Base-by-base conservation (phyloP, 2,329 filamentous ascomycete species). In the Aureobasidium mangrovei region DNA sequence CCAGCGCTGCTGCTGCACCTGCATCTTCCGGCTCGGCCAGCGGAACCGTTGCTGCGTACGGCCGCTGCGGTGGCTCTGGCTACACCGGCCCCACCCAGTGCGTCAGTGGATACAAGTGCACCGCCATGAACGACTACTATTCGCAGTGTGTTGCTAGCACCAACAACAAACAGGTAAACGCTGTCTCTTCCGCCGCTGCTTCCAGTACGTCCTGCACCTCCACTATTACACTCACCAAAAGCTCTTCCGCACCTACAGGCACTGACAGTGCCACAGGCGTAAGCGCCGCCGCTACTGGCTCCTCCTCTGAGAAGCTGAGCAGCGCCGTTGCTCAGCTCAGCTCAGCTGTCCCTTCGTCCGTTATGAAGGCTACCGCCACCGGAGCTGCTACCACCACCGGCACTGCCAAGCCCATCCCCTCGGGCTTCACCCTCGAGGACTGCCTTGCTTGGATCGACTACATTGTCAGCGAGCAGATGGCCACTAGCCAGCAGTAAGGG, bases 31-130 rank as follows among this genome's bases (percentile, higher is more conserved):
- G 49, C 32, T 33, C 42, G 4, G 42, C 54, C 40, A 46, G 43
- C 36, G 41, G 44, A 4, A 12, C 44, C 49, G 44, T 48, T 26
- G 26, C 53, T 27, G 35, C 53, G 26, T 51, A 38, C n/a, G 59
- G 58, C 9, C 67, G 69, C 49, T 70, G 70, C 45, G 69, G 70
- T 36, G 70, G 70, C 7, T 57, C 38, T 26, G 61, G 61, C 42
- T 72, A 65, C 63, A 66, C 62, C 7, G 69, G 68, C 2, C 53
- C 67, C 3, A 71, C 66, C 7, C 58, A 55, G 2, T 72, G 70
- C 55, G 62, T 38, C 9, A 62, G 64, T 53, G 64, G 64, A 2
- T 69, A 63, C 45, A 67, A 63, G 28, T 72, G 69, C 61, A 60
- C 63, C 9, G 59, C 59, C 28, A 53, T 62, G 58, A 69, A 67